Conservation (phyloP, 2,329 filamentous ascomycete genomes). For the Apiospora phragmitis region DNA sequence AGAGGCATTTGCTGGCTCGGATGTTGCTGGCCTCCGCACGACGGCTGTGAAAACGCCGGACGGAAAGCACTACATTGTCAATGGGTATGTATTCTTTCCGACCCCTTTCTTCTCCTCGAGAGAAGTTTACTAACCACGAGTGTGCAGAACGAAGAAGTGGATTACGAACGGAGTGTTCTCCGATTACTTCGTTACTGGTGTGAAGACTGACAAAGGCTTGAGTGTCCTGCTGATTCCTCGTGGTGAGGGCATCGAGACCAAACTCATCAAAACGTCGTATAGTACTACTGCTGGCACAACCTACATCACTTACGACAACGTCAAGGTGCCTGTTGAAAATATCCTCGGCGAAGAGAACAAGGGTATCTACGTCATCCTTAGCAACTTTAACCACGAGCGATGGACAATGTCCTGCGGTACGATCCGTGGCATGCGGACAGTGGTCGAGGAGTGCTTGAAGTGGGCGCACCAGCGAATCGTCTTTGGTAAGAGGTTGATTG, state of each 20-base stretch:
- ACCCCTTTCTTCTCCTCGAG: background rate
- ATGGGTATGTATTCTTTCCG: slow-evolving; percentile 71
- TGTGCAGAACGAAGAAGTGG: slow-evolving; percentile 47
- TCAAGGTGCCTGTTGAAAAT: slow-evolving; percentile 79
- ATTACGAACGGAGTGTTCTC: slow-evolving; percentile 79
- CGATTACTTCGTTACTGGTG: slow-evolving; percentile 83
- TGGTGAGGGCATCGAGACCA: slow-evolving; percentile 73
- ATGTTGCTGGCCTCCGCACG: slow-evolving; percentile 78
- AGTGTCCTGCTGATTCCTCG: slow-evolving; percentile 75
- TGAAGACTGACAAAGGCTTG: slow-evolving; percentile 76
- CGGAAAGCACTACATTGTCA: slow-evolving; percentile 71
- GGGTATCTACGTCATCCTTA: slow-evolving; percentile 80
- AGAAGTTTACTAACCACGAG: background rate
- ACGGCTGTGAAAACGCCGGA: slow-evolving; percentile 76
- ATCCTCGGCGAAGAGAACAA: slow-evolving; percentile 82
- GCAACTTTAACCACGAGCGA: slow-evolving; percentile 87
- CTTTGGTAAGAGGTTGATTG: slow-evolving; percentile 78
- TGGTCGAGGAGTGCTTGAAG: slow-evolving; percentile 74
- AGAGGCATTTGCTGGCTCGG: slow-evolving; percentile 82
- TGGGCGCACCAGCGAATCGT: slow-evolving; percentile 87
- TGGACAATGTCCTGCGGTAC: slow-evolving; percentile 69
- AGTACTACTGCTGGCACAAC: slow-evolving; percentile 77
- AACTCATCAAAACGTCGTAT: slow-evolving; percentile 78
- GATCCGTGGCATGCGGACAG: slow-evolving; percentile 33
- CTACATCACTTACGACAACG: slow-evolving; percentile 81